Base-by-base conservation (phyloP, 306 rosid genomes). In the Pterocarpus macrocarpus region DNA sequence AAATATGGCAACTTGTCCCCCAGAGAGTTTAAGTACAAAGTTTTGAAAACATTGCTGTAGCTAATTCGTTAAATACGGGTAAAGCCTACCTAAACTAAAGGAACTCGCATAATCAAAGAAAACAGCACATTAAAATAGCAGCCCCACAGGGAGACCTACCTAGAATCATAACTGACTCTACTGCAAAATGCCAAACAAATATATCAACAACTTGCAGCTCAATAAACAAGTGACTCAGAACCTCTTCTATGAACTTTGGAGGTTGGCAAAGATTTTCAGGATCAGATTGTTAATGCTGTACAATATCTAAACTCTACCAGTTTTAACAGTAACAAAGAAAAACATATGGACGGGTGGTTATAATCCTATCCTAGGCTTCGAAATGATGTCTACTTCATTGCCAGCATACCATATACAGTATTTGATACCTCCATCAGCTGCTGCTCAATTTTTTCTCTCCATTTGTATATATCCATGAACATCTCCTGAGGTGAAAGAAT, bases 371-470 rank as follows among this genome's bases (percentile, higher is more conserved):
- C 83, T 83, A 84, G 52, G 69, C 82, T 66, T 70, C 56, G 39
- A 49, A 34, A 47, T 33, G 73, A 68, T 80, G 76, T 44, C 86
- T 69, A 82, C 80, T 82, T 85, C 72, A 77, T 66, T 44, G 87
- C 81, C 86, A 88, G 88, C 89, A 90, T 84, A 76, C 87, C 87
- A 82, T 65, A 81, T 81, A 91, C 87, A 15, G 87, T 67, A 83
- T 90, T 88, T 44, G 93, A 82, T 62, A 94, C 47, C 80, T 91
- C 95, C 76, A 76, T 47, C 78, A 94, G 82, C 89, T 87, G 92
- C 86, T 86, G 90, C 83, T 94, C 98, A 82, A 80, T 85, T 80
- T 85, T 83, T 73, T 92, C 94, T 86, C 88, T 94, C 98, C 98
- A 94, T 80, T 86, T 91, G 61, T 82, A 82, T 70, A 91, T 81